phyloP scores from a whole-genome alignment of 805 yeast genomes.

The Candida parachauliodes region DNA sequence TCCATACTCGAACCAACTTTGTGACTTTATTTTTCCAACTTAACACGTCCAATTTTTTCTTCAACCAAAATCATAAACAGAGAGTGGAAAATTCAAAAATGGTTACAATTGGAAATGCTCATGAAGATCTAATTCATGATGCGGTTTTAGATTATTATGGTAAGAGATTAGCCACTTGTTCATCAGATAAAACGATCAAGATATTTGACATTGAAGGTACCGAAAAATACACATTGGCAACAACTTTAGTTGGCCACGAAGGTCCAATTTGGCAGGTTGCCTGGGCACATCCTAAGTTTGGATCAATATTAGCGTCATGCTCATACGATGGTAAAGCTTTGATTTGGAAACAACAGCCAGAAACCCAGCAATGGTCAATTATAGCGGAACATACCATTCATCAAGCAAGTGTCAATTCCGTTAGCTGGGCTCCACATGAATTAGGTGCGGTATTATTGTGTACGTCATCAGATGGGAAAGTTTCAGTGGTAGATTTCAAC shows the following conservation, averaged over 20 bases:
- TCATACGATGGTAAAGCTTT: constrained; percentile 93
- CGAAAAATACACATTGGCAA: constrained; percentile 74
- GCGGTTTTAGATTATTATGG: constrained; percentile 98
- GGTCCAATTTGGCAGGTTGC: constrained; percentile 99
- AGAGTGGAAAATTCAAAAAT: too few species aligned
- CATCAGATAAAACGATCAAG: constrained; percentile 94
- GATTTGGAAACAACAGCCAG: constrained; percentile 84
- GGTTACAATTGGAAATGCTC: constrained; percentile 90
- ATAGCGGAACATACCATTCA: constrained; percentile 86
- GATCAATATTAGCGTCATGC: constrained; percentile 89
- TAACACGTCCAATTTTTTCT: constrained; percentile 11
- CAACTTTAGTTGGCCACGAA: constrained; percentile 87
- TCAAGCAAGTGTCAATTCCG: constrained; percentile 91
- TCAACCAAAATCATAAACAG: constrained; percentile 8
- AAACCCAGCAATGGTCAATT: constrained; percentile 80
- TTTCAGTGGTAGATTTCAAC: constrained; percentile 84
- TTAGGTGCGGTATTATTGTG: constrained; percentile 89
- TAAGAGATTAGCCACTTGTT: constrained; percentile 90
- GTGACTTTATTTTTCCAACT: constrained; percentile 1
- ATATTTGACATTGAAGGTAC: constrained; percentile 85
- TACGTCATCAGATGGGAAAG: constrained; percentile 90
- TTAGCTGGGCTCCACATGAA: constrained; percentile 97
- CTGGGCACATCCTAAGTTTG: constrained; percentile 99
- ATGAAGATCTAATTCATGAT: constrained; percentile 90
- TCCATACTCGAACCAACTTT: constrained; percentile 6